These are phyloP conservation scores for Chrysoporthe cubensis DNA, from an alignment of 2,329 filamentous ascomycete genomes.

Conservation along the genomic window DNA sequence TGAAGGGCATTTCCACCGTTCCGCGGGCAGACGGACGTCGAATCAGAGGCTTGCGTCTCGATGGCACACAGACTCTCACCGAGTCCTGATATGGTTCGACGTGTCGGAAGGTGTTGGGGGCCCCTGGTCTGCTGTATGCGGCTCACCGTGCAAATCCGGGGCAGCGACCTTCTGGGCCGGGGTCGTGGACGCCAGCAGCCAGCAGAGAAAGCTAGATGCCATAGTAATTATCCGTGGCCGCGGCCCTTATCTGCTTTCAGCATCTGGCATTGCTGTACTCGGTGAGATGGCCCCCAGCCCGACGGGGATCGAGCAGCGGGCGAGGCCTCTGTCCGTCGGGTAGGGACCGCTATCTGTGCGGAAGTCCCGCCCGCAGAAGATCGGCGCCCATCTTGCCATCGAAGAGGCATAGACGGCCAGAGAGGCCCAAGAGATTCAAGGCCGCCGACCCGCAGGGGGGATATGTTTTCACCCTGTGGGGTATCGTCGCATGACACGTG, in stretches of 20 bases:
- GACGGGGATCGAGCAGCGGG: background rate
- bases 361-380: background rate
- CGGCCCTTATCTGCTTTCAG: slow-evolving; percentile 20
- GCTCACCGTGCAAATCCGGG: slow-evolving; percentile 28
- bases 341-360: background rate
- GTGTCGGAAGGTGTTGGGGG: slow-evolving; percentile 20
- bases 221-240: slow-evolving; percentile 11
- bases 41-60: background rate
- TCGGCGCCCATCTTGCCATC: background rate
- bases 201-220: slow-evolving; percentile 17
- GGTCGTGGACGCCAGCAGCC: slow-evolving; percentile 18
- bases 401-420: background rate
- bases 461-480: slow-evolving; percentile 20
- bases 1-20: background rate
- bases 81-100: slow-evolving; percentile 22
- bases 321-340: background rate
- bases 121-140: slow-evolving; percentile 25
- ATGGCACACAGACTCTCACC: background rate
- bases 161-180: slow-evolving; percentile 26
- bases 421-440: background rate
- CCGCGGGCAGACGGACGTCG: background rate
- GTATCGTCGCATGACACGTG: slow-evolving; percentile 28
- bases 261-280: background rate
- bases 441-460: slow-evolving; percentile 14
- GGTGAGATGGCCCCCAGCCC: background rate